Base-by-base conservation (phyloP, 169 alveolate species). In the Eimeria acervulina region DNA sequence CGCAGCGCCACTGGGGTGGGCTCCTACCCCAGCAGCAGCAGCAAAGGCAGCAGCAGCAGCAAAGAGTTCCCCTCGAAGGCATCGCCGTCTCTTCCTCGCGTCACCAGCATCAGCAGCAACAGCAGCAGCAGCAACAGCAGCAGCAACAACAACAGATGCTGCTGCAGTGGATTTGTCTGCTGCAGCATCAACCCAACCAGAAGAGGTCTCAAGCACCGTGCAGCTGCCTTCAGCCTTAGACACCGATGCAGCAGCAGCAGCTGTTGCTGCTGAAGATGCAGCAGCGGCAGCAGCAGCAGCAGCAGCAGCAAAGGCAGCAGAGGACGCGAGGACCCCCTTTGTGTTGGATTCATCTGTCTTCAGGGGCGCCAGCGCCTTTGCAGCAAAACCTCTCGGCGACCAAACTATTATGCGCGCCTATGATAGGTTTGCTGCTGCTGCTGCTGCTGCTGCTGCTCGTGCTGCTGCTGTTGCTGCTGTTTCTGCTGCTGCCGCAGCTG, bases 221-320 rank as follows among this genome's bases (percentile, higher is more conserved):
- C 80, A 68, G 80, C 80, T 38, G 38, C 15, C 28, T 74, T 21
- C 85, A 21, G 85, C 51, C 28, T 15, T 13, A 1, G 85, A 3
- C 42, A 26, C 1, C 68, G n/a, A 26, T 13, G 85, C 85, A 74
- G 51, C 85, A 74, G 85, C 85, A 74, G 85, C 85, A 74, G 52
- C 59, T 15, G 85, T 0, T 4, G 44, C 44, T 74, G 85, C 42
- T 12, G 85, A 44, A 74, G 51, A 44, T 6, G 55, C 85, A 74
- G 51, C 42, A 74, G 85, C 51, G 12, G 23, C 38, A 26, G 55
- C 51, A 74, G 51, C 42, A 6, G 85, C 38, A 74, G 21, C 85
- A 74, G 85, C 44, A 74, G 85, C 85, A 33, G 85, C 85, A 74
- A 52, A n/a, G n/a, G n/a, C n/a, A n/a, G n/a, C n/a, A n/a, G n/a